phyloP scores from a whole-genome alignment of 2,329 filamentous ascomycete species.

The Aspergillus bombycis region DNA sequence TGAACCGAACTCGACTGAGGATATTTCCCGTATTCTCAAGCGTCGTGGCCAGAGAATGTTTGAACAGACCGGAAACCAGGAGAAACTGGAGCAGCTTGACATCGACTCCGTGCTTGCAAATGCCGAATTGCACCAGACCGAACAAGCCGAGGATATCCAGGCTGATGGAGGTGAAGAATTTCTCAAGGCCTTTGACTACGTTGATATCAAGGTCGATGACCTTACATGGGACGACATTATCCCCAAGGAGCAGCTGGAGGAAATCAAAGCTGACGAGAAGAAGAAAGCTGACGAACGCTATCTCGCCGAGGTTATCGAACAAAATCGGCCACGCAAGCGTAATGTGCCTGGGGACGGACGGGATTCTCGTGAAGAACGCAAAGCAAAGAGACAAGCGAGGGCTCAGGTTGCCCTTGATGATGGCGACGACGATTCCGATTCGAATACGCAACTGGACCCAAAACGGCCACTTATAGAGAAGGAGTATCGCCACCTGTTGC shows the following conservation, averaged over 20 bases:
- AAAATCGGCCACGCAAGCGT: conserved; percentile 78
- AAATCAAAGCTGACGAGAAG: conserved; percentile 87
- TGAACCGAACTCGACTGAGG: conserved; percentile 87
- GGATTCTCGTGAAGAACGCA: conserved; percentile 63
- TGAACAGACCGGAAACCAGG: conserved; percentile 94
- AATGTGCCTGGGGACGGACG: conserved; percentile 60
- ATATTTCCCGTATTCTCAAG: conserved; percentile 95
- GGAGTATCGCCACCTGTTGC: conserved; percentile 88
- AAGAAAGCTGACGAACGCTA: conserved; percentile 81
- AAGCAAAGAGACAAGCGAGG: conserved; percentile 71
- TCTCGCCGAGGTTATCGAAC: conserved; percentile 77
- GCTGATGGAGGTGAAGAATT: conserved; percentile 97
- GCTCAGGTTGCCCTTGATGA: conserved; percentile 67
- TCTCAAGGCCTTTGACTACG: conserved; percentile 85
- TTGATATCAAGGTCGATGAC: conserved; percentile 91
- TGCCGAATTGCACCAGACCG: conserved; percentile 94
- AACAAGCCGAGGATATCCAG: conserved; percentile 90
- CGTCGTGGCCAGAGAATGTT: conserved; percentile 99
- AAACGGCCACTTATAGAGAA: conserved; percentile 89
- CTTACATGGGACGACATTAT: conserved; percentile 99
- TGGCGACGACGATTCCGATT: conserved; percentile 73
- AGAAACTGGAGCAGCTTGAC: conserved; percentile 93
- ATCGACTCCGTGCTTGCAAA: conserved; percentile 97
- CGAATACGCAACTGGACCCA: conserved; percentile 70
- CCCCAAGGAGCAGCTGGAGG: conserved; percentile 86